Conservation (phyloP, 1,284 basidiomycete genomes). For the Fomes fomentarius region DNA sequence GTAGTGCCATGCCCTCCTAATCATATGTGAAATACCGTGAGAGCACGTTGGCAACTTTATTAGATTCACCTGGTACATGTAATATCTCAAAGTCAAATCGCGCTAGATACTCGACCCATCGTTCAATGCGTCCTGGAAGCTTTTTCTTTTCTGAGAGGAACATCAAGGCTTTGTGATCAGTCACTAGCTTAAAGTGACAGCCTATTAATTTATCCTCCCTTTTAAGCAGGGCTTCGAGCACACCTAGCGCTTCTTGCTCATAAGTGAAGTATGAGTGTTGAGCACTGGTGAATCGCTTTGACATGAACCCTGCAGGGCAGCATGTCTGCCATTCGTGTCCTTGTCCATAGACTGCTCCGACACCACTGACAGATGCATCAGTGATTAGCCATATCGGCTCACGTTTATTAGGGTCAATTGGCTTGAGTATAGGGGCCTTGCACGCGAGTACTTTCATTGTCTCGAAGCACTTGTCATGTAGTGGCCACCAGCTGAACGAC, state of each 20-base stretch:
- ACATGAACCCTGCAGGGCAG: conserved; percentile 42
- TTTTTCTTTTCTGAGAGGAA: conserved; percentile 39
- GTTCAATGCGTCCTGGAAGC: conserved; percentile 33
- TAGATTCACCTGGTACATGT: conserved; percentile 36
- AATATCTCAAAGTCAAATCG: conserved; percentile 36
- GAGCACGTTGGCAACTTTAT: conserved; percentile 37
- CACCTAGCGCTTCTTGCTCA: conserved; percentile 40
- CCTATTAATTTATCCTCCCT: conserved; percentile 41
- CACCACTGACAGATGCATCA: conserved; percentile 29
- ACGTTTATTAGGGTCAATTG: neutral
- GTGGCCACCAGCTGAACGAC: conserved; percentile 28
- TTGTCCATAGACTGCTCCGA: conserved; percentile 43
- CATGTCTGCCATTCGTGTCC: conserved; percentile 38
- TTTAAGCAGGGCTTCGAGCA: conserved; percentile 39
- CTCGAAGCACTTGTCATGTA: conserved; percentile 40
- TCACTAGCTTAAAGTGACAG: conserved; percentile 34
- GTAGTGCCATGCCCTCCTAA: conserved; percentile 17
- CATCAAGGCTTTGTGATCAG: conserved; percentile 41
- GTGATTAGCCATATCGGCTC: neutral
- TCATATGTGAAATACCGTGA: conserved; percentile 38
- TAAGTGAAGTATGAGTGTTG: conserved; percentile 41
- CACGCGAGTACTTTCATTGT: conserved; percentile 37
- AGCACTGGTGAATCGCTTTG: conserved; percentile 40
- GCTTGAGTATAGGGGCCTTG: conserved; percentile 35
- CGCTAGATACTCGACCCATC: conserved; percentile 40